Percentiles rank a stretch among this genome's conserved stretches.
Evolutionary conservation across 2,329 filamentous ascomycete genomes (phyloP).

Genomic region (Polytolypa hystricis): DNA sequence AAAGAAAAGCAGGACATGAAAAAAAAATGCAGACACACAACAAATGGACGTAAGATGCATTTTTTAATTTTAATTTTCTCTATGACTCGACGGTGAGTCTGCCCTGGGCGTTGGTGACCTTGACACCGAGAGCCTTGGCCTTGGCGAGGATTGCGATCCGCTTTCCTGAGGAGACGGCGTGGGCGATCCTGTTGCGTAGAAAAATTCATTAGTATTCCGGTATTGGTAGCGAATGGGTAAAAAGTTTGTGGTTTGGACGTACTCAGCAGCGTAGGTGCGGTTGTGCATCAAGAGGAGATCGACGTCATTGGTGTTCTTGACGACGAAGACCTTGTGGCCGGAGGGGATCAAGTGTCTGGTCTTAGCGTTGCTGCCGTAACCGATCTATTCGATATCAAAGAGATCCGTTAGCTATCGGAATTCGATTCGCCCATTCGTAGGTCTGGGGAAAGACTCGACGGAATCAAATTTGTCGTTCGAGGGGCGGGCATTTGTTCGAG

Average conservation of each 20-base stretch:
- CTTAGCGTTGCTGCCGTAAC: slow-evolving; percentile 99
- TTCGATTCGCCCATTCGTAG: no score
- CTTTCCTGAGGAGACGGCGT: slow-evolving; percentile 97
- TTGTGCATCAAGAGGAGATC: slow-evolving; percentile 99
- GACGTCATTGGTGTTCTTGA: slow-evolving; percentile 91
- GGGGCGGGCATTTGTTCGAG: no score
- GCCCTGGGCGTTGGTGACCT: slow-evolving; percentile 99
- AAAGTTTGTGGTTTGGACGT: slow-evolving; percentile 44
- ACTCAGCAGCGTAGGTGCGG: slow-evolving; percentile 97
- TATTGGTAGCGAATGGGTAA: slow-evolving; percentile 1
- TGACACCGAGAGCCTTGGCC: slow-evolving; percentile 96
- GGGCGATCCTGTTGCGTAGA: slow-evolving; percentile 66
- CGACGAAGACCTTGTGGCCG: slow-evolving; percentile 99
- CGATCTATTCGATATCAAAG: no score
- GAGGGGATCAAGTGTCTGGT: slow-evolving; percentile 98
- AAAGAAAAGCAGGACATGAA: slow-evolving; percentile 4
- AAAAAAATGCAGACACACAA: slow-evolving; percentile 1
- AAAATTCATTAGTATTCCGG: background rate
- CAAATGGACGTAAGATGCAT: slow-evolving; percentile 2
- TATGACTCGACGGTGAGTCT: slow-evolving; percentile 84
- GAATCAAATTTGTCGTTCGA: no score
- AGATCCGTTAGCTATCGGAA: no score
- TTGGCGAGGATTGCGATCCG: slow-evolving; percentile 94
- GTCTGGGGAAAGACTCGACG: no score
- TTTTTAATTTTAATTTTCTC: no score